Conservation (phyloP, 2,329 filamentous ascomycete species). For the Fusarium sp. region DNA sequence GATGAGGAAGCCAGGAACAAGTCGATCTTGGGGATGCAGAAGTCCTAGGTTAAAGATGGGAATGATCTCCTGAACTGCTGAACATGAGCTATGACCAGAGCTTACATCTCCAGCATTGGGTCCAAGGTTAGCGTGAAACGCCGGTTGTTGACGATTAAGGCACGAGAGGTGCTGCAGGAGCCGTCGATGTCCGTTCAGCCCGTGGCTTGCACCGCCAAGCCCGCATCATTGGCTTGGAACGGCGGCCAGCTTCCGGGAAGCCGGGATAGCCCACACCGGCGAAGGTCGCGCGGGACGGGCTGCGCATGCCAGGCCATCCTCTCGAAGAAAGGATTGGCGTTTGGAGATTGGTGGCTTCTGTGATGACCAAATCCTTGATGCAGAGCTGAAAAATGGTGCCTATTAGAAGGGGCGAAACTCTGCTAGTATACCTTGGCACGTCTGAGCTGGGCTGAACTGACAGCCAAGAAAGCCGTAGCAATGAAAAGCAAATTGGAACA, state of each 20-base stretch:
- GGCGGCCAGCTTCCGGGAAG: background rate
- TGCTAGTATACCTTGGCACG: background rate
- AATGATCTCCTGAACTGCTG: background rate
- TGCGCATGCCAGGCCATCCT: background rate
- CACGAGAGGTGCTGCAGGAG: background rate
- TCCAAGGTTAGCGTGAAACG: background rate
- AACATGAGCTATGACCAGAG: background rate
- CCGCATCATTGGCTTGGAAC: conserved; percentile 1
- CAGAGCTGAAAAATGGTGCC: background rate
- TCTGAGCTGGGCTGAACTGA: background rate
- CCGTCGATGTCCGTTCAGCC: background rate
- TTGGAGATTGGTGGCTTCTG: background rate
- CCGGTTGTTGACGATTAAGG: background rate
- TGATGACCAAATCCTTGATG: background rate
- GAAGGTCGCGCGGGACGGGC: background rate
- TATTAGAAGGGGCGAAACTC: background rate
- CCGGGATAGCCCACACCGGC: background rate
- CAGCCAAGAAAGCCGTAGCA: background rate
- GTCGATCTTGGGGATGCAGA: background rate
- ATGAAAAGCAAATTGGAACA: background rate
- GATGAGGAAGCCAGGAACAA: background rate
- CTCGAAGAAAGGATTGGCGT: background rate
- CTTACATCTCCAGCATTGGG: background rate
- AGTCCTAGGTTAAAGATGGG: background rate
- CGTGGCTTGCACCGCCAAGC: background rate